A percentile compares a stretch with the other conserved stretches of the same genome.
phyloP scores from a whole-genome alignment of 106 monocot genomes.

The Vanilla planifolia region DNA sequence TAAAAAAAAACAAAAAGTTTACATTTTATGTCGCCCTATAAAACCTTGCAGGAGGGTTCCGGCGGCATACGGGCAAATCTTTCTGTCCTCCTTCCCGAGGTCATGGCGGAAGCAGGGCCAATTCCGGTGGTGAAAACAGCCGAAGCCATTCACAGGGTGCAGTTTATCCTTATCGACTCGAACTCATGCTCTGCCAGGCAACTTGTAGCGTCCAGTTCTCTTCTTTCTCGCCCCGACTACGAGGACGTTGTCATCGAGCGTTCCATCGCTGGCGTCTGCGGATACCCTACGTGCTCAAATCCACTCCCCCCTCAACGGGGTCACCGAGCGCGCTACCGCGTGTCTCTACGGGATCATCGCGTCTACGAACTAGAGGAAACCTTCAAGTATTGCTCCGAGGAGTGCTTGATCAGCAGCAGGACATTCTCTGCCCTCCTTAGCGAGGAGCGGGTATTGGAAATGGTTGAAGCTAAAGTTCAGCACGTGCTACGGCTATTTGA shows the following conservation, averaged over 20 bases:
- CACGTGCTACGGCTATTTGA: slow-evolving; percentile 40
- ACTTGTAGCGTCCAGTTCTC: slow-evolving; percentile 40
- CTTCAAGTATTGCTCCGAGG: slow-evolving; percentile 61
- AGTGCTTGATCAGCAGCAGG: slow-evolving; percentile 50
- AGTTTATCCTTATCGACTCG: slow-evolving; percentile 46
- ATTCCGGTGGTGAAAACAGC: slow-evolving; percentile 10
- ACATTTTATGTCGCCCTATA: too few species aligned
- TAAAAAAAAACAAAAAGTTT: too few species aligned
- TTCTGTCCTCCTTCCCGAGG: too few species aligned
- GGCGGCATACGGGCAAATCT: too few species aligned
- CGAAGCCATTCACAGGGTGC: slow-evolving; percentile 42
- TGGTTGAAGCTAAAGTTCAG: slow-evolving; percentile 18
- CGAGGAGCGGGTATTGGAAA: slow-evolving; percentile 20
- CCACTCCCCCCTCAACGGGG: slow-evolving; percentile 14
- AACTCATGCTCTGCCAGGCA: slow-evolving; percentile 25
- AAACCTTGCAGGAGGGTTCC: too few species aligned
- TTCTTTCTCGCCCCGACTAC: slow-evolving; percentile 74
- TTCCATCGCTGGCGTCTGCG: slow-evolving; percentile 59
- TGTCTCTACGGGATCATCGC: slow-evolving; percentile 72
- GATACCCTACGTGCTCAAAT: slow-evolving; percentile 57
- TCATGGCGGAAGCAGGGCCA: too few species aligned
- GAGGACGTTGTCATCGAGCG: slow-evolving; percentile 78
- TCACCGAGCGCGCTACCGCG: slow-evolving; percentile 40
- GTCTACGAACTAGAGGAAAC: slow-evolving; percentile 84
- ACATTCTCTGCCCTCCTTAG: slow-evolving; percentile 32